Base-by-base conservation (phyloP, 495 filamentous ascomycete genomes). In the Penicillium alfredii region DNA sequence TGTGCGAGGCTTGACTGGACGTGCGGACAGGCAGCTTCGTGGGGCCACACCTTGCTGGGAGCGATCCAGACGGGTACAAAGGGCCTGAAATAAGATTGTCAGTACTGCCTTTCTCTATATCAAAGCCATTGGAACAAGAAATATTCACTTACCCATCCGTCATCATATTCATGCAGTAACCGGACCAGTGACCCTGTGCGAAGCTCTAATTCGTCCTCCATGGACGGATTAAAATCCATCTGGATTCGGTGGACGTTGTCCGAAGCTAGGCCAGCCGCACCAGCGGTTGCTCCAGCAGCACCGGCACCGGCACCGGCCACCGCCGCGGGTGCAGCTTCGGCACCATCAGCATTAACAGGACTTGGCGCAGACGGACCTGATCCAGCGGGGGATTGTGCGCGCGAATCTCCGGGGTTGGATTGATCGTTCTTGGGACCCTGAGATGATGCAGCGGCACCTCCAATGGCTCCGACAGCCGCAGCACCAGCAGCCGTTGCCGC, bases 81-180 rank as follows among this genome's bases (percentile, higher is more conserved):
- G 84, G 46, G 89, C 86, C 84, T 88, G 24, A 6, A 26, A 21
- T 2, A 44, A 4, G 44, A 13, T 25, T 25, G 53, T 78, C 71
- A 74, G 71, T 50, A 38, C 16, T 16, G n/a, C n/a, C n/a, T 38
- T 8, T 21, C 19, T 22, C 17, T 27, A n/a, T n/a, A n/a, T 26
- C 6, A 14, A 43, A 22, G 8, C 4, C 8, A n/a, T 34, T 9
- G 8, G 2, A 2, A 14, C 14, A 8, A 27, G 13, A 19, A 12
- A 38, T n/a, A n/a, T n/a, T 5, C 9, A 72, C 81, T 72, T 78
- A 88, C 85, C 92, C 92, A 99, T 56, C 92, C 92, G 69, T 99
- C 92, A 56, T 99, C 93, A 58, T 97, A 99, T 60, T 95, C 90
- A 47, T 97, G 88, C 22, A 97, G 60, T 43, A 99, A 68, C 35